These are phyloP conservation scores for Boletus insuetus DNA, from an alignment of 768 basidiomycete genomes.

Conservation along the genomic window DNA sequence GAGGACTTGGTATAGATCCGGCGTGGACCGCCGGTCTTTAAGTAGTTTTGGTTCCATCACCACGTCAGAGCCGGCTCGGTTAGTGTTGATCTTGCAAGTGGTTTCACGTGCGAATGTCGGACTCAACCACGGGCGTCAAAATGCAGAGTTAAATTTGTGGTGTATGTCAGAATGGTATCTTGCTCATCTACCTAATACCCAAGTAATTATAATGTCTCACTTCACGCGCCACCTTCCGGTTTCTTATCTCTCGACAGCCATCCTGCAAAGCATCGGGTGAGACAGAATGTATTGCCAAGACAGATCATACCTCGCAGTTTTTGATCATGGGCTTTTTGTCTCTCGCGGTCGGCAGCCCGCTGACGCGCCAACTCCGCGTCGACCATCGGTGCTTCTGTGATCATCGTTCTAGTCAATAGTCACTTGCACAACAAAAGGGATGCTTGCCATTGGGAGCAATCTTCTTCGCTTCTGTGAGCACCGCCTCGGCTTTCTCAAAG, in stretches of 20 bases:
- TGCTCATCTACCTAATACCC: constrained; percentile 1
- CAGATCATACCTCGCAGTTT: constrained; percentile 64
- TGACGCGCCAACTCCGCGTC: constrained; percentile 66
- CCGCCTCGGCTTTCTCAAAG: constrained; percentile 67
- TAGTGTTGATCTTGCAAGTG: not conserved
- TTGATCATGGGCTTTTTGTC: constrained; percentile 60
- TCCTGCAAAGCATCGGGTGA: constrained; percentile 19
- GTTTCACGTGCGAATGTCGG: constrained; percentile 5
- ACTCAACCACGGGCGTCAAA: too few relatives aligned
- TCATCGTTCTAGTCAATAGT: not conserved
- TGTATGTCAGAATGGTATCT: constrained; percentile 19
- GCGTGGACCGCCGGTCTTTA: not conserved
- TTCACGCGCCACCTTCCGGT: constrained; percentile 8
- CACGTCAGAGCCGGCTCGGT: constrained; percentile 1
- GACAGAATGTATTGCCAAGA: not conserved
- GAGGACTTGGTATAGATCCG: not conserved
- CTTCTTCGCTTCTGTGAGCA: constrained; percentile 61
- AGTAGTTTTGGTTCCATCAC: not conserved
- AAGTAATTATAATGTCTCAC: not conserved
- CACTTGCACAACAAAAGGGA: not conserved
- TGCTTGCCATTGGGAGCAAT: constrained; percentile 57
- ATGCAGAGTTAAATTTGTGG: not conserved
- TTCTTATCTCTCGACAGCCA: constrained; percentile 35
- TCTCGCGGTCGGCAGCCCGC: constrained; percentile 60
- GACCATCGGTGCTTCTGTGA: constrained; percentile 52